phyloP scores from a whole-genome alignment of 2,329 filamentous ascomycete genomes.

The Alternaria tenuissima region DNA sequence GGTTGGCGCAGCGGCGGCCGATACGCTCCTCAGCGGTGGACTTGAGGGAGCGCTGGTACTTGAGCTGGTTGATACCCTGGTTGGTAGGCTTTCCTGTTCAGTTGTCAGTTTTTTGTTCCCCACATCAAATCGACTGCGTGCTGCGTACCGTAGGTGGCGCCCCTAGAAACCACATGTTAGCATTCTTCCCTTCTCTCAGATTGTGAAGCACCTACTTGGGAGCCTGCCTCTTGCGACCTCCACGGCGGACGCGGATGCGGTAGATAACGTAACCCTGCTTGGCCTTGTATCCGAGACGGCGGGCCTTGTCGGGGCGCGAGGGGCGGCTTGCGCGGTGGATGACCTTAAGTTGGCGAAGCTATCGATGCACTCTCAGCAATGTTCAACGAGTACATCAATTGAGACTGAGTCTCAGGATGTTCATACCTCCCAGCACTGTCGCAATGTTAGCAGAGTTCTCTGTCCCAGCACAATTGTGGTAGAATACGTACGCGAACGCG shows the following conservation, averaged over 20 bases:
- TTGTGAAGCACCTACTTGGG: slow-evolving; percentile 65
- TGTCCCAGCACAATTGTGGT: slow-evolving; percentile 9
- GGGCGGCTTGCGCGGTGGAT: slow-evolving; percentile 99
- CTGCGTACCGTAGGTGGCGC: slow-evolving; percentile 93
- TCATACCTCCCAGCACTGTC: slow-evolving; percentile 90
- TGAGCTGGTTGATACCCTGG: slow-evolving; percentile 99
- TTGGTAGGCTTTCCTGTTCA: slow-evolving; percentile 97
- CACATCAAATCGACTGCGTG: slow-evolving; percentile 7
- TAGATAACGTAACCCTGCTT: slow-evolving; percentile 99
- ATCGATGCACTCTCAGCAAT: slow-evolving; percentile 99
- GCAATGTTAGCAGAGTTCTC: slow-evolving; percentile 39
- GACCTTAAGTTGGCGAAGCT: slow-evolving; percentile 99
- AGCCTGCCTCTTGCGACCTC: slow-evolving; percentile 96
- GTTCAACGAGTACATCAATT: slow-evolving; percentile 92
- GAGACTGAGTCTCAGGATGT: slow-evolving; percentile 38
- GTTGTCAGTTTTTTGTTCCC: slow-evolving; percentile 31
- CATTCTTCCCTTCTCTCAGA: slow-evolving; percentile 7
- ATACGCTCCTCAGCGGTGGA: slow-evolving; percentile 99
- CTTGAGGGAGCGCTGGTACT: slow-evolving; percentile 99
- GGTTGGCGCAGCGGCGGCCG: slow-evolving; percentile 97
- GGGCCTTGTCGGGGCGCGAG: slow-evolving; percentile 99
- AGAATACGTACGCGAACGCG: slow-evolving; percentile 65
- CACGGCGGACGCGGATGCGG: slow-evolving; percentile 96
- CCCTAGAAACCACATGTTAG: slow-evolving; percentile 58
- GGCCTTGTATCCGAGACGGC: slow-evolving; percentile 99